These are phyloP conservation scores for Dunaliella primolecta DNA, from an alignment of 139 green algal genomes.

Conservation along the genomic window DNA sequence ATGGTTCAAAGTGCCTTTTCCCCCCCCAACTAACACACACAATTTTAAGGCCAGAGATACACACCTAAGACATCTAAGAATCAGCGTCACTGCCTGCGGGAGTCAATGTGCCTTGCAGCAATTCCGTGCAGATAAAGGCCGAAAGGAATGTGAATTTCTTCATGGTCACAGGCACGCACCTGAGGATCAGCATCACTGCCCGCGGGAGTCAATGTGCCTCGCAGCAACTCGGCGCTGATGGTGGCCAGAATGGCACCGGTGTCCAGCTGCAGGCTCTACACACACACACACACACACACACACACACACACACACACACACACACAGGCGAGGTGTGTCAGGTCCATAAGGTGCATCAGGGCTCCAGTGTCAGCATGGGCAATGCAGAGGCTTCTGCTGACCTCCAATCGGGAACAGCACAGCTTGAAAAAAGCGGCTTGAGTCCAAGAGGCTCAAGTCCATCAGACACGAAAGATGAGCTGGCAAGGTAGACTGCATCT, in stretches of 20 bases:
- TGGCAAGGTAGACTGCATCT: too few species aligned
- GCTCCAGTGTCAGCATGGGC: too few species aligned
- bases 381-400: too few species aligned
- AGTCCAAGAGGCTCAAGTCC: too few species aligned
- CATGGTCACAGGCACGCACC: not conserved
- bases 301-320: too few species aligned
- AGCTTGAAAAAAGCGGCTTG: too few species aligned
- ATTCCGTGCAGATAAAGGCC: conserved; percentile 46
- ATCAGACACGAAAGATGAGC: too few species aligned
- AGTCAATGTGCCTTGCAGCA: conserved; percentile 14
- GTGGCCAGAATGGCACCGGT: conserved; percentile 52
- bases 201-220: not conserved
- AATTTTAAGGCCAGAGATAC: not conserved
- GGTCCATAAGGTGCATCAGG: too few species aligned
- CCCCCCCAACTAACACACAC: not conserved
- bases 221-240: conserved; percentile 49
- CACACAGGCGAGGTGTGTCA: too few species aligned
- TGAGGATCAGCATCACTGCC: not conserved
- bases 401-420: too few species aligned
- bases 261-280: conserved; percentile 27
- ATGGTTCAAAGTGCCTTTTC: too few species aligned
- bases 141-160: too few species aligned
- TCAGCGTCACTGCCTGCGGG: not conserved
- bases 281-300: not conserved
- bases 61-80: not conserved